Evolutionary conservation across 2,329 filamentous ascomycete species (phyloP).

Genomic region (Aspergillus ruber): DNA sequence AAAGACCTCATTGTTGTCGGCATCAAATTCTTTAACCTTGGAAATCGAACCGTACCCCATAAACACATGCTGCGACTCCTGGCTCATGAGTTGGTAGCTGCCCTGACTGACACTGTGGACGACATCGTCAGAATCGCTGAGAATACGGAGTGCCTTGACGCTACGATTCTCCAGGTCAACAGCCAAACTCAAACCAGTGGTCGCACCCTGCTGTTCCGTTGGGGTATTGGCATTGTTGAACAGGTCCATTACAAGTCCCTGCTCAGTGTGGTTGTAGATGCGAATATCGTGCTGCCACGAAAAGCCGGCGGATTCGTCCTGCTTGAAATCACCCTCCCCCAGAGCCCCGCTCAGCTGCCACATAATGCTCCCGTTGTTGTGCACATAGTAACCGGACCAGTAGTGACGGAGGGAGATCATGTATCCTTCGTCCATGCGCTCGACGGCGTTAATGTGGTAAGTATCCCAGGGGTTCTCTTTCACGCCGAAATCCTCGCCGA

Average conservation of each 20-base stretch:
- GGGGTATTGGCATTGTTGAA: constrained; percentile 29
- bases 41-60: constrained; percentile 32
- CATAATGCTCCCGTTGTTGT: constrained; percentile 23
- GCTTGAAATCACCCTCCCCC: constrained; percentile 20
- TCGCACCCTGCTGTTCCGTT: constrained; percentile 11
- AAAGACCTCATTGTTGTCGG: constrained; percentile 23
- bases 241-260: constrained; percentile 24
- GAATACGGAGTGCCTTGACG: constrained; percentile 14
- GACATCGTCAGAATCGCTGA: constrained; percentile 16
- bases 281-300: constrained; percentile 34
- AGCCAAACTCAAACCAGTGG: constrained; percentile 17
- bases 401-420: constrained; percentile 31
- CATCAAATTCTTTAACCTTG: constrained; percentile 31
- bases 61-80: constrained; percentile 18
- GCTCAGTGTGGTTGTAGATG: constrained; percentile 27
- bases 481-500: constrained; percentile 11
- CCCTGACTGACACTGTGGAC: constrained; percentile 25
- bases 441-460: constrained; percentile 32
- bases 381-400: constrained; percentile 27
- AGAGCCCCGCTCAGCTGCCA: constrained; percentile 22
- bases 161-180: constrained; percentile 19
- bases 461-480: constrained; percentile 27
- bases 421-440: constrained; percentile 26
- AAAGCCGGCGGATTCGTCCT: constrained; percentile 14
- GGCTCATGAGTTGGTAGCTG: constrained; percentile 20